Evolutionary conservation across 2,329 filamentous ascomycete species (phyloP).

Genomic region (Bipolaris sorokiniana): DNA sequence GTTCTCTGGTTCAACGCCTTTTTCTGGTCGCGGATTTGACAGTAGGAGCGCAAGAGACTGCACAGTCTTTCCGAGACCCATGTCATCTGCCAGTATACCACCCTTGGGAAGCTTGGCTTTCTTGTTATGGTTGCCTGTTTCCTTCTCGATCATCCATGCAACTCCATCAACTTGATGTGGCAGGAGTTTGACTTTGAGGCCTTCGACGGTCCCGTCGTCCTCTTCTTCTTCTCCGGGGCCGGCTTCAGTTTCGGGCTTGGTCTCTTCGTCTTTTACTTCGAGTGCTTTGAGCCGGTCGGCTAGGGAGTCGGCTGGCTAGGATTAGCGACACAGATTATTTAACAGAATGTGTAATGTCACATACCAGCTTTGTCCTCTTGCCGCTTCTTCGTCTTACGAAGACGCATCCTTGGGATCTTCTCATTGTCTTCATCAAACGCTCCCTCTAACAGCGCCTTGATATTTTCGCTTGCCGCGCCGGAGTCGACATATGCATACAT

Average conservation of each 20-base stretch:
- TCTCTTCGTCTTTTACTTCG: constrained; percentile 56
- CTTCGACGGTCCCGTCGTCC: constrained; percentile 71
- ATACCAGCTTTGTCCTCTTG: constrained; percentile 40
- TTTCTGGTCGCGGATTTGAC: constrained; percentile 72
- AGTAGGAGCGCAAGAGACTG: constrained; percentile 91
- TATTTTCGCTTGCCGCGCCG: constrained; percentile 72
- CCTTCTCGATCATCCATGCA: constrained; percentile 92
- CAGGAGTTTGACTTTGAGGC: constrained; percentile 84
- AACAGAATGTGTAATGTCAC: background rate
- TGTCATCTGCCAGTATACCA: constrained; percentile 94
- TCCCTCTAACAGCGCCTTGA: constrained; percentile 82
- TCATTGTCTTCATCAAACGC: constrained; percentile 78
- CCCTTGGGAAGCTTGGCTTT: constrained; percentile 82
- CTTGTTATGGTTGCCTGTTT: constrained; percentile 83
- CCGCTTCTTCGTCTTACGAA: constrained; percentile 53
- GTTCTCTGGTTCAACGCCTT: constrained; percentile 55
- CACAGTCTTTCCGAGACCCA: constrained; percentile 96
- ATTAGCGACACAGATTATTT: background rate
- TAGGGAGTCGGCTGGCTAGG: constrained; percentile 40
- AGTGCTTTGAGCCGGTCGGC: constrained; percentile 54
- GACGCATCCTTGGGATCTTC: constrained; percentile 54
- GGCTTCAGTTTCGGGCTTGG: constrained; percentile 51
- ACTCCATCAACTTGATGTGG: constrained; percentile 95
- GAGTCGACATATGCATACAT: constrained; percentile 71
- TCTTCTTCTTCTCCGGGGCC: constrained; percentile 56